These are phyloP conservation scores for Colletotrichum camelliae DNA, from an alignment of 2,329 filamentous ascomycete species.

Conservation along the genomic window DNA sequence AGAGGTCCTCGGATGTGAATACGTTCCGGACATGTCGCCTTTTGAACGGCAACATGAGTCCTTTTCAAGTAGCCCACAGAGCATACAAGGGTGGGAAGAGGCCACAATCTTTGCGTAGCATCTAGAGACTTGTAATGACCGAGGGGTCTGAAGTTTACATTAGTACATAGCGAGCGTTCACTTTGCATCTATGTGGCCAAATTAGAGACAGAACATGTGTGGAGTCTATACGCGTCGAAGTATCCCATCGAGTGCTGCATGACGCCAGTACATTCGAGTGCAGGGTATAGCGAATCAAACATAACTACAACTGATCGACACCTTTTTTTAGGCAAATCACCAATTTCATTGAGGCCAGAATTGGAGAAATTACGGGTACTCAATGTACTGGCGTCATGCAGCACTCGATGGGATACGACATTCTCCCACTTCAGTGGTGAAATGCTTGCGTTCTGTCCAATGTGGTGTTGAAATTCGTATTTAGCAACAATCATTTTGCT, in stretches of 20 bases:
- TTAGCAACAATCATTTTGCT: too few species aligned
- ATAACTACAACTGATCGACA: too few species aligned
- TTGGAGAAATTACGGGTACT: too few species aligned
- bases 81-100: neutral
- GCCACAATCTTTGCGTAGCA: fast-evolving
- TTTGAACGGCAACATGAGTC: neutral
- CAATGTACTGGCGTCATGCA: too few species aligned
- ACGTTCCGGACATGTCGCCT: neutral
- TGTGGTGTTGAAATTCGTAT: too few species aligned
- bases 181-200: neutral
- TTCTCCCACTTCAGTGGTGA: neutral
- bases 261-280: too few species aligned
- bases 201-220: neutral
- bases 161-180: neutral
- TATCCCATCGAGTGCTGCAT: too few species aligned
- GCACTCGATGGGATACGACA: too few species aligned
- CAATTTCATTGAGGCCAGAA: too few species aligned
- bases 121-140: neutral
- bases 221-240: neutral
- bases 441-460: neutral
- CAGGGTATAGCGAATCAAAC: too few species aligned
- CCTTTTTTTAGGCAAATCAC: too few species aligned
- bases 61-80: neutral
- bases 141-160: neutral
- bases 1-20: neutral